Base-by-base conservation (phyloP, 306 rosid species). In the Vachellia collinsii region DNA sequence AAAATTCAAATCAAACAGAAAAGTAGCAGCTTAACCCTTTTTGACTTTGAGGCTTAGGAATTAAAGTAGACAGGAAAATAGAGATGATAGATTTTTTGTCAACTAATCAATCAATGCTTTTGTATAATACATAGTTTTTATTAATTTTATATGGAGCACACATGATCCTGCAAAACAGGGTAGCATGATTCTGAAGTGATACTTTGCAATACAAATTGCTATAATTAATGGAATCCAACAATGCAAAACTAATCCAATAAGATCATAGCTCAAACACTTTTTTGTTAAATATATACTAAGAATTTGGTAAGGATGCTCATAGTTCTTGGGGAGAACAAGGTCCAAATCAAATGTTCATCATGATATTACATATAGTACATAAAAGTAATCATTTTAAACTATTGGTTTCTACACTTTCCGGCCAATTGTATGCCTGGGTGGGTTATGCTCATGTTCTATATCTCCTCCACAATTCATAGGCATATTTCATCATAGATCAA, bases 211-310 rank as follows among this genome's bases (percentile, higher is more conserved):
- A 67, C 50, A 80, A 76, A 19, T 67, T 48, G 17, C 43, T 64
- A 37, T 66, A 69, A 36, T 16, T 47, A 25, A 10, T 12, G 42
- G 11, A 51, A 72, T 48, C 23, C 43, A 43, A 80, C 34, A 10
- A 12, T 62, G 51, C 22, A 25, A 74, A 70, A 70, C 11, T 43
- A 43, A 70, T 43, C 11, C 17, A 44, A 14, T 10, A 23, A 70
- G 22, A 6, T 37, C 14, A 19, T 34, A 62, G 74, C 65, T 62
- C 22, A 46, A 56, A 41, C 64, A 22, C 41, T 36, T 25, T 67
- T 29, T 43, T 70, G 48, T 42, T 46, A 67, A 79, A 62, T 70
- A 73, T 69, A 78, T 70, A 63, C 81, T 36, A 82, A 53, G 70
- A 65, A 75, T 3, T 82, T 46, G 61, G 58, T n/a, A 56, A 0